Conservation (phyloP, 2,329 filamentous ascomycete species). For the Rutstroemia sp. region DNA sequence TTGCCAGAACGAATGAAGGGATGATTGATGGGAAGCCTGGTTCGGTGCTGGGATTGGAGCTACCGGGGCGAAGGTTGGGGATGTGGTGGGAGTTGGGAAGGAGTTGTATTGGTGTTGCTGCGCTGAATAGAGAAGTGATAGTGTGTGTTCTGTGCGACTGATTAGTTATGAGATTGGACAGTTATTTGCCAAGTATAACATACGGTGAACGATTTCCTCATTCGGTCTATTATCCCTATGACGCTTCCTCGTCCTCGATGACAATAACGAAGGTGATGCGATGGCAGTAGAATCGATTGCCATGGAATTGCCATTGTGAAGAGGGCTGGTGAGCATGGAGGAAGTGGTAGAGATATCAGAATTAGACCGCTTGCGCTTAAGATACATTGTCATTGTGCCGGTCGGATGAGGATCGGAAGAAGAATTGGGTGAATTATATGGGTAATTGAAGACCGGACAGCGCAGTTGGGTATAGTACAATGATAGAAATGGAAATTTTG, state of each 20-base stretch:
- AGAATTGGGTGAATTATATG: background rate
- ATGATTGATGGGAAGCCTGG: slow-evolving; percentile 37
- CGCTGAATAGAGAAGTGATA: slow-evolving; percentile 51
- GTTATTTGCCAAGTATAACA: slow-evolving; percentile 4
- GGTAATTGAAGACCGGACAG: background rate
- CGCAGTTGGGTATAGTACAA: background rate
- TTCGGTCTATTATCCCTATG: slow-evolving; percentile 52
- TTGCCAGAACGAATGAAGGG: slow-evolving; percentile 56
- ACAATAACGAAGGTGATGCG: slow-evolving; percentile 37
- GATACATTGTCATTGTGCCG: slow-evolving; percentile 34
- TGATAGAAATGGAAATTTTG: background rate
- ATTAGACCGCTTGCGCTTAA: slow-evolving; percentile 59
- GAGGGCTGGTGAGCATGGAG: slow-evolving; percentile 34
- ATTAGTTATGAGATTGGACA: slow-evolving; percentile 8
- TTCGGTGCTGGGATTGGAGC: slow-evolving; percentile 14
- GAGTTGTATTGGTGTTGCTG: slow-evolving; percentile 33
- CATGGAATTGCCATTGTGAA: slow-evolving; percentile 30
- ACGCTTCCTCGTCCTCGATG: slow-evolving; percentile 54
- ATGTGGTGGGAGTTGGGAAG: slow-evolving; percentile 11
- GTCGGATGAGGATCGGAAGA: background rate
- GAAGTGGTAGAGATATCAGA: slow-evolving; percentile 46
- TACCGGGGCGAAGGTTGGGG: slow-evolving; percentile 15
- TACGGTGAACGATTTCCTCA: slow-evolving; percentile 37
- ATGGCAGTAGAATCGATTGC: slow-evolving; percentile 28
- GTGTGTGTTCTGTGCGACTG: slow-evolving; percentile 37